These are phyloP conservation scores for Ustilaginoidea virens DNA, from an alignment of 2,329 filamentous ascomycete species.

Conservation along the genomic window DNA sequence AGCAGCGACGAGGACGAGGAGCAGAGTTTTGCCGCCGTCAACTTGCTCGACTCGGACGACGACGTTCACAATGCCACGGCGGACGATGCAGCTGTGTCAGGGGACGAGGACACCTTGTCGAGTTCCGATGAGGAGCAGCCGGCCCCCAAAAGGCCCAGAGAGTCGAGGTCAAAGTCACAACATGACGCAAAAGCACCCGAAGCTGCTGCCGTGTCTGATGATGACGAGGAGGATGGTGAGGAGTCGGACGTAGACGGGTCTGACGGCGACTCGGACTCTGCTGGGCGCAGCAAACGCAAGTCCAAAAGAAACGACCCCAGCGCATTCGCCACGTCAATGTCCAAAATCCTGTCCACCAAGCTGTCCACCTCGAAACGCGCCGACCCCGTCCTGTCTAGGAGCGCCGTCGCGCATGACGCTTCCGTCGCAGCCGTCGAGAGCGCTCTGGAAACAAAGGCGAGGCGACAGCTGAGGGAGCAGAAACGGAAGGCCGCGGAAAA, in stretches of 20 bases:
- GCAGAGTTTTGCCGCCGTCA: conserved; percentile 32
- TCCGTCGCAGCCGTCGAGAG: conserved; percentile 58
- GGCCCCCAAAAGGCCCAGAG: background rate
- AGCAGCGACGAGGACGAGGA: conserved; percentile 21
- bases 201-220: conserved; percentile 16
- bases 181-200: background rate
- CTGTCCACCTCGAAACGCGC: conserved; percentile 64
- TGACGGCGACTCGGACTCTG: conserved; percentile 11
- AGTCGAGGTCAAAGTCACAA: background rate
- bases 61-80: conserved; percentile 37
- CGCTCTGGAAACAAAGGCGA: conserved; percentile 69
- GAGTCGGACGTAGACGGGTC: conserved; percentile 19
- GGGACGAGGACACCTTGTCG: conserved; percentile 12
- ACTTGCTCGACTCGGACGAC: conserved; percentile 41
- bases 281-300: conserved; percentile 25
- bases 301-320: conserved; percentile 84
- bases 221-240: conserved; percentile 24
- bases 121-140: background rate
- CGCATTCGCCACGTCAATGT: conserved; percentile 84
- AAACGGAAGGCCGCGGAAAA: conserved; percentile 68
- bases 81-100: conserved; percentile 30
- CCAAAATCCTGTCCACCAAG: conserved; percentile 84
- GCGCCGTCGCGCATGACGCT: conserved; percentile 55
- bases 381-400: conserved; percentile 85
- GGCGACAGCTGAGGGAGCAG: conserved; percentile 63